Evolutionary conservation across 352 stramenopile genomes (phyloP).

Genomic region (Phytophthora hybrid): DNA sequence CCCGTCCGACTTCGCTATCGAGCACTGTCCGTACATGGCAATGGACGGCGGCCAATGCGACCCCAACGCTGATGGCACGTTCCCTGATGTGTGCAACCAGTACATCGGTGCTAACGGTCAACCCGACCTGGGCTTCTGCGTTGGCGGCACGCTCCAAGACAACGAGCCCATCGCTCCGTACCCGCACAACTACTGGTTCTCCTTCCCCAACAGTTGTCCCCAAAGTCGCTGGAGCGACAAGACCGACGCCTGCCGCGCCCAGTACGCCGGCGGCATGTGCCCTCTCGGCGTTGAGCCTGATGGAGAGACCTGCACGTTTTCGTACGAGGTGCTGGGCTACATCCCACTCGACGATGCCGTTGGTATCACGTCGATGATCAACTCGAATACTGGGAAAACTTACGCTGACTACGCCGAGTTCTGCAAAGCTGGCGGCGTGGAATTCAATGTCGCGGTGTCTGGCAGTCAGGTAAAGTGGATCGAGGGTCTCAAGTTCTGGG

Average conservation of each 20-base stretch:
- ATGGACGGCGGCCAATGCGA: constrained; percentile 75
- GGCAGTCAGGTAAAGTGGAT: constrained; percentile 38
- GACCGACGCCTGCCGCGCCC: constrained; percentile 45
- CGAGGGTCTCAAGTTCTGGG: constrained; percentile 72
- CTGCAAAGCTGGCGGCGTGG: constrained; percentile 58
- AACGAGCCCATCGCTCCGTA: constrained; percentile 72
- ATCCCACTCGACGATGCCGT: constrained; percentile 73
- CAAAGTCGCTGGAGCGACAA: constrained; percentile 51
- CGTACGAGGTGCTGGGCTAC: constrained; percentile 70
- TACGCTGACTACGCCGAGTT: constrained; percentile 71
- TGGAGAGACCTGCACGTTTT: constrained; percentile 69
- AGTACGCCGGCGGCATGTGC: constrained; percentile 58
- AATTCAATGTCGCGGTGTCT: constrained; percentile 56
- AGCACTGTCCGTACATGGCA: constrained; percentile 60
- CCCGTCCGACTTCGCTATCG: constrained; percentile 43
- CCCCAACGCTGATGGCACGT: constrained; percentile 43
- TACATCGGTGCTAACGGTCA: constrained; percentile 59
- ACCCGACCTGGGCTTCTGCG: constrained; percentile 55
- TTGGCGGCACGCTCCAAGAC: constrained; percentile 52
- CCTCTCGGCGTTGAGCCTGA: constrained; percentile 57
- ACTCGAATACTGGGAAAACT: constrained; percentile 42
- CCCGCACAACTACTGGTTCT: constrained; percentile 84
- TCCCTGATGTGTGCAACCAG: constrained; percentile 58
- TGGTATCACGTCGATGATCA: constrained; percentile 69
- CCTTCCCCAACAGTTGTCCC: constrained; percentile 79